Evolutionary conservation across 768 basidiomycete species (phyloP).

Genomic region (Exidia glandulosa): DNA sequence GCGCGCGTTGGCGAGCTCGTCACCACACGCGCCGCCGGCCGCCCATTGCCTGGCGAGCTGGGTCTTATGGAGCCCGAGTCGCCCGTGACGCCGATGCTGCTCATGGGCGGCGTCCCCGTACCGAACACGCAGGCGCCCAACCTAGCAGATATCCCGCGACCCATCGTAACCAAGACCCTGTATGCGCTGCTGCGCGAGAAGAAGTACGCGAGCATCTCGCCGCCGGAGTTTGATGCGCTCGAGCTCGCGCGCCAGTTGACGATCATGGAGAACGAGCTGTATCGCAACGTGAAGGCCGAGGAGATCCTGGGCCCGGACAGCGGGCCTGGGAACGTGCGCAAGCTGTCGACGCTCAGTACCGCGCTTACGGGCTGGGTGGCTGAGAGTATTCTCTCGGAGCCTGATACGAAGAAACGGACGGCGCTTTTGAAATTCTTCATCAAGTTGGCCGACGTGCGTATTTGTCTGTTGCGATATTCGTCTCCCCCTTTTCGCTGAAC

Average conservation of each 20-base stretch:
- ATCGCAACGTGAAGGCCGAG: conserved; percentile 75
- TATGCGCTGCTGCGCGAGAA: conserved; percentile 55
- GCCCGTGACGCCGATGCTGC: conserved; percentile 1
- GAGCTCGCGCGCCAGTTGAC: conserved; percentile 92
- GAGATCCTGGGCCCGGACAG: conserved; percentile 66
- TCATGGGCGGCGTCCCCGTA: conserved; percentile 51
- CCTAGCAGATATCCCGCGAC: conserved; percentile 60
- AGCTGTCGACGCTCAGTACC: conserved; percentile 81
- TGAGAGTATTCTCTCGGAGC: conserved; percentile 85
- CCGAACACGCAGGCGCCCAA: conserved; percentile 35
- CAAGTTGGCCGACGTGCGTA: conserved; percentile 79
- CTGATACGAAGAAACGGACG: conserved; percentile 76
- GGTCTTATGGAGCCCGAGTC: not conserved
- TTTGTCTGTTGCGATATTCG: conserved; percentile 4
- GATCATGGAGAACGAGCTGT: conserved; percentile 83
- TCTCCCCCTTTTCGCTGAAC: conserved; percentile 1
- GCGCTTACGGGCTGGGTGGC: conserved; percentile 93
- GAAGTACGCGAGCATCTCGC: conserved; percentile 46
- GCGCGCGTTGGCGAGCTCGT: not conserved
- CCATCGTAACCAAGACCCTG: conserved; percentile 73
- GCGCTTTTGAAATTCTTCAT: conserved; percentile 80
- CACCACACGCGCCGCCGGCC: conserved; percentile 37
- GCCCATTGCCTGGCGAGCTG: conserved; percentile 18
- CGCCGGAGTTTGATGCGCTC: conserved; percentile 88
- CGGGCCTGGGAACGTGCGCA: conserved; percentile 56